Evolutionary conservation across 495 filamentous ascomycete genomes (phyloP).

Genomic region (Baudoinia panamericana): DNA sequence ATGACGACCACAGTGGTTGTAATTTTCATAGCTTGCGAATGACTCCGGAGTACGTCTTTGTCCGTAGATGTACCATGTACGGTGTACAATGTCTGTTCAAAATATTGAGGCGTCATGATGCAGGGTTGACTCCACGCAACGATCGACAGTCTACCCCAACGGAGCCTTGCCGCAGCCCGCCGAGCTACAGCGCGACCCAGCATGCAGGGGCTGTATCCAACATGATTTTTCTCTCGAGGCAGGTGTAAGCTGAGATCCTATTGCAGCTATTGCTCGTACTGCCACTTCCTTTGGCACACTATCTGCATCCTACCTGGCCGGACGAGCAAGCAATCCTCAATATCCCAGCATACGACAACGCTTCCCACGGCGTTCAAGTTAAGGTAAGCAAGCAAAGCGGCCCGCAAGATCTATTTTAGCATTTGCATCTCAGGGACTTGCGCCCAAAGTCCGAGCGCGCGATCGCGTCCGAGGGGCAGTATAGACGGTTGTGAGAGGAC

Average conservation of each 20-base stretch:
- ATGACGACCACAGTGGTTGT: no score
- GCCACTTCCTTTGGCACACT: background rate
- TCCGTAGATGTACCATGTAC: background rate
- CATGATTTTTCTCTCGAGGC: no score
- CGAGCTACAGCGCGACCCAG: background rate
- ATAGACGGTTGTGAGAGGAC: no score
- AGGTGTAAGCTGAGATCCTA: no score
- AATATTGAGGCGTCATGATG: constrained; percentile 9
- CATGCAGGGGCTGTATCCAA: background rate
- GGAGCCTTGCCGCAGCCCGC: background rate
- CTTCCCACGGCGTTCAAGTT: background rate
- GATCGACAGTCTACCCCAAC: constrained; percentile 3
- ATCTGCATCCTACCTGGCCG: background rate
- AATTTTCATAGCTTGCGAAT: no score
- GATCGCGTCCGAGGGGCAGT: background rate
- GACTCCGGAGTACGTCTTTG: no score
- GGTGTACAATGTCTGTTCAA: no score
- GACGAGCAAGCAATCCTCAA: background rate
- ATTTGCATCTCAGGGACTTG: background rate
- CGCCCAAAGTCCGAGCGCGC: background rate
- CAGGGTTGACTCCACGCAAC: background rate
- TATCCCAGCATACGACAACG: background rate
- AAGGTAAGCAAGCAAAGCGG: background rate
- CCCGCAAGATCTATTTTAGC: constrained; percentile 1
- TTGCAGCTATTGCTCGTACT: no score